Conservation (phyloP, 495 filamentous ascomycete genomes). For the Trichoderma orchidacearum region DNA sequence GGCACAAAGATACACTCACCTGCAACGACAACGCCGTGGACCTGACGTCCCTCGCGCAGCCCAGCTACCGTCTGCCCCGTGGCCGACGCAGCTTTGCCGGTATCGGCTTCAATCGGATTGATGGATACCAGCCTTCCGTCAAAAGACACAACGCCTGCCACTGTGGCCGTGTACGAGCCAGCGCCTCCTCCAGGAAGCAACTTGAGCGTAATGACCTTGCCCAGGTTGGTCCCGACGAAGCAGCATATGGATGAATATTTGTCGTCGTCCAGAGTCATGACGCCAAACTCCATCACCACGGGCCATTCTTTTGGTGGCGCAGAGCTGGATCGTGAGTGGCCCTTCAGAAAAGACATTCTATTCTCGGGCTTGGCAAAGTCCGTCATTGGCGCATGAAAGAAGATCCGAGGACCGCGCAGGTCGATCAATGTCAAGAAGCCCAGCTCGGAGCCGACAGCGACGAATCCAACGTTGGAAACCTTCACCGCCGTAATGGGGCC, state of each 20-base stretch:
- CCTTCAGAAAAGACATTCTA: constrained; percentile 47
- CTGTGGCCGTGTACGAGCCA: constrained; percentile 55
- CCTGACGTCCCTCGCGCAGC: constrained; percentile 53
- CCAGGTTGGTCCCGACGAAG: constrained; percentile 79
- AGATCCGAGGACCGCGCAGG: constrained; percentile 76
- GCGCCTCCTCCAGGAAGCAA: constrained; percentile 56
- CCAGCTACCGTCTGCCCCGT: constrained; percentile 57
- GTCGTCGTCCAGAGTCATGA: constrained; percentile 85
- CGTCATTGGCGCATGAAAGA: constrained; percentile 52
- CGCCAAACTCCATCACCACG: constrained; percentile 73
- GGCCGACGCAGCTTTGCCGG: constrained; percentile 60
- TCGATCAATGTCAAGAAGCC: constrained; percentile 73
- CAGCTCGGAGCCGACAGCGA: constrained; percentile 70
- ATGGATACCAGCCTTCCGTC: constrained; percentile 64
- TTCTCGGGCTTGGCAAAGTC: constrained; percentile 61
- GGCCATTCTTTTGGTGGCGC: constrained; percentile 52
- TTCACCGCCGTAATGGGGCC: constrained; percentile 65
- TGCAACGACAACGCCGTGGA: constrained; percentile 54
- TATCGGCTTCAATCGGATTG: constrained; percentile 62
- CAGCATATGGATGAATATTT: constrained; percentile 87
- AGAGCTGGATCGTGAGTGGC: constrained; percentile 18
- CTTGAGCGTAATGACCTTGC: constrained; percentile 78
- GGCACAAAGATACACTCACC: no score
- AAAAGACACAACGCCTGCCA: constrained; percentile 50
- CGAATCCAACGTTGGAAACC: constrained; percentile 82